phyloP scores from a whole-genome alignment of 768 basidiomycete species.

The Phanerochaete carnosa region DNA sequence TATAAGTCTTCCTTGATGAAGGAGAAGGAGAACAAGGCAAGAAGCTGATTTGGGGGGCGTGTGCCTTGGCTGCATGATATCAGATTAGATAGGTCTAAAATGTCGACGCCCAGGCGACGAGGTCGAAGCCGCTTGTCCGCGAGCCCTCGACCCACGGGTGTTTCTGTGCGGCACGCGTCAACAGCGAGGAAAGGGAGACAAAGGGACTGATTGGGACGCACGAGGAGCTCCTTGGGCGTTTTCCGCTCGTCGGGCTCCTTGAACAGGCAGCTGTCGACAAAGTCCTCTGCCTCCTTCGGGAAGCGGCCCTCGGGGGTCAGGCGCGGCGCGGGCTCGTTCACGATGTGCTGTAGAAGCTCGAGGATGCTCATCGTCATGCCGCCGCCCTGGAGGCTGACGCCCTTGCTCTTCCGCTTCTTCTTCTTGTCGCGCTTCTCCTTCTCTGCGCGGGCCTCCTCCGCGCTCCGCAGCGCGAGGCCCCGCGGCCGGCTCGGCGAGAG shows the following conservation, averaged over 20 bases:
- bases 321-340: constrained; percentile 95
- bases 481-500: constrained; percentile 69
- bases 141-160: constrained; percentile 73
- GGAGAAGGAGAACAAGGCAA: background rate
- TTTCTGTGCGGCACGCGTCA: constrained; percentile 41
- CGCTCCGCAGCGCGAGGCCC: constrained; percentile 42
- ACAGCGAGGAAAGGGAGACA: background rate
- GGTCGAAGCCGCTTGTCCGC: constrained; percentile 57
- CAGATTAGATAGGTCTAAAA: constrained; percentile 35
- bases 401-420: constrained; percentile 85
- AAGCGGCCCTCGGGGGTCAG: constrained; percentile 73
- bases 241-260: constrained; percentile 85
- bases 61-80: background rate
- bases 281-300: constrained; percentile 73
- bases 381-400: constrained; percentile 90
- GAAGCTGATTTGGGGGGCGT: background rate
- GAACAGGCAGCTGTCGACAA: constrained; percentile 85
- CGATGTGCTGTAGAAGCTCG: constrained; percentile 95
- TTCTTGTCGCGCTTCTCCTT: constrained; percentile 56
- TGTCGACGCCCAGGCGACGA: constrained; percentile 79
- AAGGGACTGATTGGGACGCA: constrained; percentile 38
- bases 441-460: constrained; percentile 24
- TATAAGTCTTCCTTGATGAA: background rate
- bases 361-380: constrained; percentile 98
- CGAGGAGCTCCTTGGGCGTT: constrained; percentile 86